A percentile compares a stretch with the other conserved stretches of the same genome.
Evolutionary conservation across 139 green algal species (phyloP).

Genomic region (Auxenochlorella protothecoides): DNA sequence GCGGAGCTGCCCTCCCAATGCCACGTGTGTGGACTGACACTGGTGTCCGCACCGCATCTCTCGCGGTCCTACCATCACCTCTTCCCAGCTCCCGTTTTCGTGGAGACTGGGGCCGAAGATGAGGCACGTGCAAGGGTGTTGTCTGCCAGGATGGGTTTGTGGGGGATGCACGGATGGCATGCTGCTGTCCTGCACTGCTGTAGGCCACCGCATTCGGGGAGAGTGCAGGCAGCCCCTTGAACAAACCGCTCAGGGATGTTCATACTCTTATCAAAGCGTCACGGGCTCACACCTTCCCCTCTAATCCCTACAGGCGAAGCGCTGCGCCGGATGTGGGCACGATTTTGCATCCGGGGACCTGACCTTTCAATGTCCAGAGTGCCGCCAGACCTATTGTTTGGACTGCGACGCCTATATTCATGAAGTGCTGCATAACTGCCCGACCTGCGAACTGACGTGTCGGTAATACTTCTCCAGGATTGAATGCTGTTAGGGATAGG

Average conservation of each 20-base stretch:
- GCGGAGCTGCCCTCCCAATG: conserved; percentile 77
- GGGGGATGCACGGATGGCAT: background rate
- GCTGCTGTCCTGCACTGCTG: background rate
- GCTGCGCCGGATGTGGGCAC: conserved; percentile 2
- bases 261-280: too few species aligned
- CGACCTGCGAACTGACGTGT: conserved; percentile 59
- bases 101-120: conserved; percentile 35
- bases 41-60: conserved; percentile 92
- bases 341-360: conserved; percentile 14
- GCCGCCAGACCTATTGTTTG: conserved; percentile 77
- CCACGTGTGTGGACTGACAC: conserved; percentile 82
- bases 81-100: conserved; percentile 79
- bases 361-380: conserved; percentile 60
- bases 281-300: too few species aligned
- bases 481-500: too few species aligned
- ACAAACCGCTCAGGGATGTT: too few species aligned
- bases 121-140: conserved; percentile 4
- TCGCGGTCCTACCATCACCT: conserved; percentile 97
- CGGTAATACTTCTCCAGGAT: too few species aligned
- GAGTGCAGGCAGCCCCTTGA: too few species aligned
- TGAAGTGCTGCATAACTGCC: conserved; percentile 89
- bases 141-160: background rate
- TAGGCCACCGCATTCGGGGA: too few species aligned
- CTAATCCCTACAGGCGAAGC: background rate
- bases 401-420: conserved; percentile 92